These are phyloP conservation scores for Fusarium nodosum DNA, from an alignment of 2,329 filamentous ascomycete genomes.

Conservation along the genomic window DNA sequence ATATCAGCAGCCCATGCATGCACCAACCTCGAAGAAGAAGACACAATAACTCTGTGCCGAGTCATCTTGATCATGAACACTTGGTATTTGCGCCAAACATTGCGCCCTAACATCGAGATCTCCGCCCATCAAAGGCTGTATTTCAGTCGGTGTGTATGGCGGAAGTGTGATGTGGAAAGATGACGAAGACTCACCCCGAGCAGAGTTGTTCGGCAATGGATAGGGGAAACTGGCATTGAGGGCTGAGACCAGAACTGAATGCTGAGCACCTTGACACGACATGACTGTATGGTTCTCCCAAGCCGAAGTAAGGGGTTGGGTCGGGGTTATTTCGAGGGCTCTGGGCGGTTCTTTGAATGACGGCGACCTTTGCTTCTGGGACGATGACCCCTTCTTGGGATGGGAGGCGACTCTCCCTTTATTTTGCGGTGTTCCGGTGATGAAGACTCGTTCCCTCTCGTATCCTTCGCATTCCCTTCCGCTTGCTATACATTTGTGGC, in stretches of 20 bases:
- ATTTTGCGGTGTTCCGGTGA: slow-evolving; percentile 69
- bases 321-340: slow-evolving; percentile 51
- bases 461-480: slow-evolving; percentile 73
- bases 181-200: slow-evolving; percentile 40
- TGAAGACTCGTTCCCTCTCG: slow-evolving; percentile 73
- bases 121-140: slow-evolving; percentile 53
- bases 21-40: slow-evolving; percentile 67
- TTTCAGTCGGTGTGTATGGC: slow-evolving; percentile 56
- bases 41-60: slow-evolving; percentile 61
- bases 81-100: slow-evolving; percentile 60
- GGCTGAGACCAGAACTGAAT: slow-evolving; percentile 60
- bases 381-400: slow-evolving; percentile 59
- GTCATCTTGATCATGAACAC: slow-evolving; percentile 49
- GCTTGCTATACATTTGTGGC: slow-evolving; percentile 70
- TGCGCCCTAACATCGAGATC: slow-evolving; percentile 60
- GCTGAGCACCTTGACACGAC: slow-evolving; percentile 55
- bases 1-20: slow-evolving; percentile 7
- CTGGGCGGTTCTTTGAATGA: slow-evolving; percentile 41
- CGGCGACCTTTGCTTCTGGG: slow-evolving; percentile 53
- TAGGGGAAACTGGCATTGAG: slow-evolving; percentile 59
- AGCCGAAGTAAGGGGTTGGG: slow-evolving; percentile 62
- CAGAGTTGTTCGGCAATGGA: slow-evolving; percentile 50
- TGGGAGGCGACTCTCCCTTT: slow-evolving; percentile 70
- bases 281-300: slow-evolving; percentile 64
- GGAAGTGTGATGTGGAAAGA: slow-evolving; percentile 57